Conservation (phyloP, 1,139 yeast species). For the Arxiozyma slooffiae region DNA sequence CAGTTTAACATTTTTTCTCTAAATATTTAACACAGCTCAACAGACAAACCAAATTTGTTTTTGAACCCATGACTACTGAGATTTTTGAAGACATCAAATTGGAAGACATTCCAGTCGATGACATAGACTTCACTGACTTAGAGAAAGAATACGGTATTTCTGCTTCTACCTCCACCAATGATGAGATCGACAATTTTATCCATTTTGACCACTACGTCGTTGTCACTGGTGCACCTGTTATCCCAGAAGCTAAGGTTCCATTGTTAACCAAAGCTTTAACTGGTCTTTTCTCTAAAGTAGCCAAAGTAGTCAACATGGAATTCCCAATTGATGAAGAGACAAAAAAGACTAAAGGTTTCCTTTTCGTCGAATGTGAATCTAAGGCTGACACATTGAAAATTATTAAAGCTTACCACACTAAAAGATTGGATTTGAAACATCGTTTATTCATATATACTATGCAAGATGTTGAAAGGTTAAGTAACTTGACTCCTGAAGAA, state of each 20-base stretch:
- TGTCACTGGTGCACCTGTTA: conserved; percentile 92
- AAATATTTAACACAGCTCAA: too few relatives aligned
- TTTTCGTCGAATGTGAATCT: conserved; percentile 73
- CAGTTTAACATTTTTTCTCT: too few relatives aligned
- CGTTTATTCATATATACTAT: conserved; percentile 76
- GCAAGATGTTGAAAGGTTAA: conserved; percentile 76
- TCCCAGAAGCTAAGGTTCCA: conserved; percentile 82
- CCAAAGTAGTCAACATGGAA: conserved; percentile 41
- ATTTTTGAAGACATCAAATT: conserved; percentile 23
- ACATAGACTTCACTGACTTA: conserved; percentile 79
- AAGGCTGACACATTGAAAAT: conserved; percentile 67
- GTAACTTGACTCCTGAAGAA: conserved; percentile 40
- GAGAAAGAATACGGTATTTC: conserved; percentile 65
- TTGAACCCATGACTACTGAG: conserved; percentile 10
- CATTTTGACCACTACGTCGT: conserved; percentile 74
- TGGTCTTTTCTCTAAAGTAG: conserved; percentile 67
- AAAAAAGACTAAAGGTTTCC: conserved; percentile 78
- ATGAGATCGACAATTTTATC: conserved; percentile 34
- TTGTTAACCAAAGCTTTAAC: conserved; percentile 75
- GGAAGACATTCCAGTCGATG: conserved; percentile 45
- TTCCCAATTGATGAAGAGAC: conserved; percentile 66
- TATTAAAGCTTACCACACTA: conserved; percentile 70
- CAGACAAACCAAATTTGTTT: neutral
- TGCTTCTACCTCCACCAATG: conserved; percentile 3
- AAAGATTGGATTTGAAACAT: conserved; percentile 89